Percentiles rank a stretch among this genome's conserved stretches.
Conservation (phyloP, 768 basidiomycete genomes). For the Mycena pura region DNA sequence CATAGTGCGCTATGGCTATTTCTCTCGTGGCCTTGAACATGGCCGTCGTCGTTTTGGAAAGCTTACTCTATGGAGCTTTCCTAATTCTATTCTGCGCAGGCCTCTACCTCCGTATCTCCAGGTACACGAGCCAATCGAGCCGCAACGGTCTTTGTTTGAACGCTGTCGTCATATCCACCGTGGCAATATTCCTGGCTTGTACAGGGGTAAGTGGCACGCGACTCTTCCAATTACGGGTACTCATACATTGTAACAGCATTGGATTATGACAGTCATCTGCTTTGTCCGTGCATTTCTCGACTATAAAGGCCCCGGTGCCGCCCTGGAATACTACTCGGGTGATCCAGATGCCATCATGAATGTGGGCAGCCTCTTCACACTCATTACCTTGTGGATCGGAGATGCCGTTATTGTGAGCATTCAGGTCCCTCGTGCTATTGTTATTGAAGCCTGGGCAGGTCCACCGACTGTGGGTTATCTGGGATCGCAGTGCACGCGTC, state of each 20-base stretch:
- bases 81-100: neutral
- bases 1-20: too few relatives aligned
- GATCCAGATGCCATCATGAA: neutral
- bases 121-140: neutral
- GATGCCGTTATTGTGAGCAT: conserved; percentile 10
- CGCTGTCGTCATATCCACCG: conserved; percentile 5
- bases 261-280: conserved; percentile 1
- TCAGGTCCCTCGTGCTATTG: neutral
- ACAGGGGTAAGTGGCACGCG: neutral
- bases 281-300: neutral
- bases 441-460: neutral
- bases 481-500: neutral
- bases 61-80: conserved; percentile 3
- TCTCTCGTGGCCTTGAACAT: neutral
- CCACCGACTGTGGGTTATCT: conserved; percentile 13
- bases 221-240: neutral
- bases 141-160: conserved; percentile 9
- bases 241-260: conserved; percentile 7
- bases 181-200: conserved; percentile 8
- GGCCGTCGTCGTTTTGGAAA: conserved; percentile 1
- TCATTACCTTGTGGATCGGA: conserved; percentile 5
- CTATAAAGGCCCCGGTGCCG: neutral
- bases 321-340: neutral
- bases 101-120: neutral
- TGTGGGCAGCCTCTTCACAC: neutral